Base-by-base conservation (phyloP, 441 rosid species). In the Dalechampia spathulata region DNA sequence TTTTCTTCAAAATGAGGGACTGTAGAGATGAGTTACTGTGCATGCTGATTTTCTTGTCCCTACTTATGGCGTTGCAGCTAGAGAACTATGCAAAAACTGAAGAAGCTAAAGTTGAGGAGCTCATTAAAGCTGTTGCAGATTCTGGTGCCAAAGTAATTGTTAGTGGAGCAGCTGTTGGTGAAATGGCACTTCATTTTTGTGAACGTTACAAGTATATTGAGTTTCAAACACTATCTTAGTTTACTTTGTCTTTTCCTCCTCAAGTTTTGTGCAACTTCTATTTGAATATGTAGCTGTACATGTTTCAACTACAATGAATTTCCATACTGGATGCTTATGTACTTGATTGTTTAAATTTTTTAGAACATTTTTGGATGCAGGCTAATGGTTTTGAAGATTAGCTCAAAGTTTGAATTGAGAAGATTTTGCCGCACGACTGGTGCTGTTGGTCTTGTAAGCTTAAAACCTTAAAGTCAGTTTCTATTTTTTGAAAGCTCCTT, bases 341-440 rank as follows among this genome's bases (percentile, higher is more conserved):
- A n/a, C n/a, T n/a, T n/a, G n/a, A n/a, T n/a, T n/a, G n/a, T n/a
- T n/a, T n/a, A n/a, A n/a, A n/a, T n/a, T n/a, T n/a, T 34, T 34
- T 11, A 40, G 26, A 21, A 48, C n/a, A n/a, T n/a, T n/a, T 49
- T 67, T 50, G 51, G 49, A 65, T 75, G 68, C 75, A 95, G 99
- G 77, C 79, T 95, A 30, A 86, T 95, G 99, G 97, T 91, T 58
- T 63, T 95, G 79, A 95, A 83, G 75, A 85, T 95, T 74, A 95
- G 99, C 83, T 95, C 98, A 62, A 91, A 95, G 71, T 95, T 95
- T 72, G 99, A 95, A 78, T 62, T 91, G 64, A 78, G 99, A 52
- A 78, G 98, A 34, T 95, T 95, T 76, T 95, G 99, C 71, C 86
- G 98, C 51, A 88, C 98, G n/a, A 86, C 99, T 2, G 98, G 99